phyloP scores from a whole-genome alignment of 768 basidiomycete genomes.

The Suillus tomentosus region DNA sequence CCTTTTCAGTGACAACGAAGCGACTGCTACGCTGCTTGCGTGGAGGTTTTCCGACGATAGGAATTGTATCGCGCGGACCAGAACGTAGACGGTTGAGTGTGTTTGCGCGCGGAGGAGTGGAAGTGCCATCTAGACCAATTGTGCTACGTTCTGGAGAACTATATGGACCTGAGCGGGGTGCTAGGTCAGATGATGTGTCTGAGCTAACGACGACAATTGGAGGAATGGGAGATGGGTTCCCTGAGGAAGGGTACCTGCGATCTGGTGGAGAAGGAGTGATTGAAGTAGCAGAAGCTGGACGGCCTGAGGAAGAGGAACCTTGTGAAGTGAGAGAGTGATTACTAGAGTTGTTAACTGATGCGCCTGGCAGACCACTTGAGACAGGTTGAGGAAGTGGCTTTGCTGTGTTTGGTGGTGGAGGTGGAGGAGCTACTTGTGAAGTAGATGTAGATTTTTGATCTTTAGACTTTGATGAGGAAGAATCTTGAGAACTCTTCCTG shows the following conservation, averaged over 20 bases:
- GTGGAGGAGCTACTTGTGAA: conserved; percentile 46
- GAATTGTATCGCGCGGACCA: conserved; percentile 94
- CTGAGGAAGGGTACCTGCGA: conserved; percentile 51
- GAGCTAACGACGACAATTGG: conserved; percentile 88
- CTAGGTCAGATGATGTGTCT: conserved; percentile 54
- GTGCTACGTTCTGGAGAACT: conserved; percentile 52
- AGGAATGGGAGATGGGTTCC: conserved; percentile 56
- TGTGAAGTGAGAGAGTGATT: conserved; percentile 46
- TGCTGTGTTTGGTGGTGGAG: conserved; percentile 63
- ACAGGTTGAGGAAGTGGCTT: conserved; percentile 64
- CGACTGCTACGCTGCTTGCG: conserved; percentile 97
- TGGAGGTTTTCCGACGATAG: conserved; percentile 93
- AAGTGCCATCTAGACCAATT: conserved; percentile 47
- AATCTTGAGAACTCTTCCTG: conserved; percentile 69
- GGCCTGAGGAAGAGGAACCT: conserved; percentile 41
- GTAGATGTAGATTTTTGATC: conserved; percentile 53
- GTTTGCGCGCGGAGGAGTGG: conserved; percentile 65
- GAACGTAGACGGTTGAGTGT: conserved; percentile 75
- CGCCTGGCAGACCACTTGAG: conserved; percentile 37
- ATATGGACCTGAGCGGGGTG: conserved; percentile 43
- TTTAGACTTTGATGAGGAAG: conserved; percentile 67
- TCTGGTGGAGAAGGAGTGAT: conserved; percentile 48
- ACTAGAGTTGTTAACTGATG: conserved; percentile 35
- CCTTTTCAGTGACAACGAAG: conserved; percentile 94
- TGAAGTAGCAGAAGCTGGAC: conserved; percentile 44